A percentile compares a stretch with the other conserved stretches of the same genome.
Conservation (phyloP, 2,329 filamentous ascomycete genomes). For the Nothophaeocryptopus gaeumannii region DNA sequence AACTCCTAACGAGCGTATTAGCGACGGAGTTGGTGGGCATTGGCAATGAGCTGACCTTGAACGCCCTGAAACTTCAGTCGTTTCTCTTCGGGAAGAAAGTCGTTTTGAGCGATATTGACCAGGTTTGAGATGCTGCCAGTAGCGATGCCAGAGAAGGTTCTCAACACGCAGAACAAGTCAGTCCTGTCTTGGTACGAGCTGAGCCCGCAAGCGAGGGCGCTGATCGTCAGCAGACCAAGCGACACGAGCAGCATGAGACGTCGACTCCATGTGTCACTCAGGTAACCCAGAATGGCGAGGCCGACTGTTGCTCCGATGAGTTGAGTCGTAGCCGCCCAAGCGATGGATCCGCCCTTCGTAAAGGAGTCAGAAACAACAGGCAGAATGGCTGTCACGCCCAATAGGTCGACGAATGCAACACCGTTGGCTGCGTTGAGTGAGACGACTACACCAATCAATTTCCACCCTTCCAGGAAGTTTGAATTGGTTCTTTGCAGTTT, state of each 20-base stretch:
- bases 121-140: constrained; percentile 24
- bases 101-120: constrained; percentile 27
- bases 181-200: not conserved
- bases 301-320: constrained; percentile 21
- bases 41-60: constrained; percentile 14
- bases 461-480: constrained; percentile 20
- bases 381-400: constrained; percentile 16
- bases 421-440: constrained; percentile 15
- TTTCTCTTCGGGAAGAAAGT: constrained; percentile 18
- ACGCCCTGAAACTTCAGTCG: constrained; percentile 23
- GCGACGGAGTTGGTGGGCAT: not conserved
- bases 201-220: constrained; percentile 12
- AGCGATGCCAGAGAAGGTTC: constrained; percentile 21
- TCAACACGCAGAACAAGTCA: constrained; percentile 13
- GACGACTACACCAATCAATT: constrained; percentile 11
- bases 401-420: constrained; percentile 14
- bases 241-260: constrained; percentile 19
- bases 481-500: not conserved
- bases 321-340: constrained; percentile 22
- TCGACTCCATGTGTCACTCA: constrained; percentile 23
- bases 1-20: not conserved
- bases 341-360: constrained; percentile 17
- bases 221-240: constrained; percentile 8
- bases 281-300: constrained; percentile 20
- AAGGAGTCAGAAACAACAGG: constrained; percentile 14